Base-by-base conservation (phyloP, 2,329 filamentous ascomycete genomes). In the Diaporthe velutina region DNA sequence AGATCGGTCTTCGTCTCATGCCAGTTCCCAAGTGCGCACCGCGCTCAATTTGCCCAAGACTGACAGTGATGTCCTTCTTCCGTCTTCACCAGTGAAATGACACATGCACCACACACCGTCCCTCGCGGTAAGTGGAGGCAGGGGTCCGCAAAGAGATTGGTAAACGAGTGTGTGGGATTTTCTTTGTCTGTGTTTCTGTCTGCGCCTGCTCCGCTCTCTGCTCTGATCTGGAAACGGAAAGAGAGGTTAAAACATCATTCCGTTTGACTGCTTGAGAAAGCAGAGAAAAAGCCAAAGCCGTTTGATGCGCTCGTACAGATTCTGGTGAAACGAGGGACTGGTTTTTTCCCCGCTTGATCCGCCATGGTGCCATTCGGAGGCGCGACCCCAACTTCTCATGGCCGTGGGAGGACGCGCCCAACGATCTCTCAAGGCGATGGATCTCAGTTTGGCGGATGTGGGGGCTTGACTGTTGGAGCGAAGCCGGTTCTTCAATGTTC, bases 141-240 rank as follows among this genome's bases (percentile, higher is more conserved):
- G 8, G n/a, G n/a, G 30, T 54, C 64, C 64, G 48, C 64, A 54
- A 68, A 25, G 64, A 68, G 45, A 68, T 68, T 68, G 48, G 64
- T 68, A 68, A 68, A 68, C 64, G 64, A 68, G 48, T 68, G 64
- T 68, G 48, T 68, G 64, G 64, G 64, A 68, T 68, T 68, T 68
- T 54, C 64, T 68, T 68, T 68, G 48, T 68, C 64, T 68, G 64
- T 68, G 64, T 68, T 68, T 68, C 64, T 68, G 64, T 68, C 64
- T 68, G 64, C 64, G 48, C 64, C n/a, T 30, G 64, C 48, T 30
- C 48, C 48, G 30, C 48, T 54, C 48, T 68, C 48, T 54, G 64
- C 64, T 40, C 64, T 68, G 64, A 40, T 52, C 64, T 68, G 64
- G 48, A 54, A 68, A 54, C 33, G 48, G 48, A 68, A 40, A 54